phyloP scores from a whole-genome alignment of 345 rosid species.

The Microcos paniculata region DNA sequence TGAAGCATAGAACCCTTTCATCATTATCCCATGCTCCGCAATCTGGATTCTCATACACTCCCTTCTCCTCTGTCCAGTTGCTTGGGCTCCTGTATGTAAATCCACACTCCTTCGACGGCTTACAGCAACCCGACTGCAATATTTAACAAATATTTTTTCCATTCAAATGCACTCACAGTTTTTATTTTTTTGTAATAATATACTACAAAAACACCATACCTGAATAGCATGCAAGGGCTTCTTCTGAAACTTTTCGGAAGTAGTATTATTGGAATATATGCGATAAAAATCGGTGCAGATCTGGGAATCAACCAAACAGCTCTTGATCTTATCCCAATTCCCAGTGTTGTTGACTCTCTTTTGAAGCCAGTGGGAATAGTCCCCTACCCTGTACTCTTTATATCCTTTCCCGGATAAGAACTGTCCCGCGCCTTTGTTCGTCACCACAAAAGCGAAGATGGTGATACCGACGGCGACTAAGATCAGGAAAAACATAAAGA shows the following conservation, averaged over 20 bases:
- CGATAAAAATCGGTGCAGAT: slow-evolving; percentile 37
- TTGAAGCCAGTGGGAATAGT: slow-evolving; percentile 63
- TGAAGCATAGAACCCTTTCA: slow-evolving; percentile 44
- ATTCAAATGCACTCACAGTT: too few species aligned
- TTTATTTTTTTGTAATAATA: too few species aligned
- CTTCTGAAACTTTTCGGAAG: slow-evolving; percentile 22
- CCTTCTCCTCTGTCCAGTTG: slow-evolving; percentile 39
- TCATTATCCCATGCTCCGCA: slow-evolving; percentile 52
- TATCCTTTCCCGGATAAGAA: slow-evolving; percentile 54
- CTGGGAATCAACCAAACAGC: slow-evolving; percentile 48
- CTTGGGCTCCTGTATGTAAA: slow-evolving; percentile 53
- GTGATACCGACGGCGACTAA: slow-evolving; percentile 62
- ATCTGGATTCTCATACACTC: slow-evolving; percentile 29
- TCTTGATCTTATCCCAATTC: slow-evolving; percentile 64
- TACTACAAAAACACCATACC: too few species aligned
- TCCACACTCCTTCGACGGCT: slow-evolving; percentile 70
- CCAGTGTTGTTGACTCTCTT: slow-evolving; percentile 43
- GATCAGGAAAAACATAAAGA: slow-evolving; percentile 70
- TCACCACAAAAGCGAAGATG: slow-evolving; percentile 67
- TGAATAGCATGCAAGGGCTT: slow-evolving; percentile 42
- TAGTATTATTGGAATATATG: slow-evolving; percentile 8
- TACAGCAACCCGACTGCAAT: slow-evolving; percentile 84
- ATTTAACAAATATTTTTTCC: not conserved
- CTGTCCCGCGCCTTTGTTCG: slow-evolving; percentile 72
- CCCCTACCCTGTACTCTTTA: slow-evolving; percentile 67